Base-by-base conservation (phyloP, 1,284 basidiomycete species). In the Trametes versicolor region DNA sequence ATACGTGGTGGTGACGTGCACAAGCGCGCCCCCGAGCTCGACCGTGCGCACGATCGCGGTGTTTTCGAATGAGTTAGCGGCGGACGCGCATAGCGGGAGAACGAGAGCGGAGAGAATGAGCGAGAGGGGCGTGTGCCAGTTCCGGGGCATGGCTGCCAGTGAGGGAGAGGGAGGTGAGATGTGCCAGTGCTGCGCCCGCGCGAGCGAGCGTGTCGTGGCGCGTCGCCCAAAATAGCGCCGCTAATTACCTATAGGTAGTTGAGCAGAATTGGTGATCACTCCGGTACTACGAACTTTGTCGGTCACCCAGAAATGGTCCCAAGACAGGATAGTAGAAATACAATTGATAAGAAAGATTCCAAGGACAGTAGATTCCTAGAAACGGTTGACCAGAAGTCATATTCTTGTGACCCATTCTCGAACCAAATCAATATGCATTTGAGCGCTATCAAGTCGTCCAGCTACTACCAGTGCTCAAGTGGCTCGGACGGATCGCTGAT, bases 1-100 rank as follows among this genome's bases (percentile, higher is more conserved):
- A 79, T 93, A 97, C 62, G 94, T 93, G 54, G 96, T 97, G 54
- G 89, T 92, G 81, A 95, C 87, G 78, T 91, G 90, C 59, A 94
- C 91, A 29, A 94, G 85, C 34, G 95, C 85, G 65, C 96, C 96
- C 47, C 92, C 94, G 47, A 97, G 90, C 74, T 97, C 96, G 68
- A 96, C 82, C 12, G 91, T 91, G 72, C 94, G 91, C 25, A 95
- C 92, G 67, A 98, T 85, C 64, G 91, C 93, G 21, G 91, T 93
- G 74, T 97, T 97, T 84, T 94, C 88, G 80, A 92, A 97, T 5
- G 88, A 84, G 66, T 79, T 78, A 65, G 75, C 75, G 49, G 82
- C 83, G 19, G 47, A 59, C 70, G 73, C 47, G 77, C 75, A 59
- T 75, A 77, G 48, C 73, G 74, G 51, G 67, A 72, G 66, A 70